Base-by-base conservation (phyloP, 495 filamentous ascomycete genomes). In the Pseudoneurospora amorphoporcata region DNA sequence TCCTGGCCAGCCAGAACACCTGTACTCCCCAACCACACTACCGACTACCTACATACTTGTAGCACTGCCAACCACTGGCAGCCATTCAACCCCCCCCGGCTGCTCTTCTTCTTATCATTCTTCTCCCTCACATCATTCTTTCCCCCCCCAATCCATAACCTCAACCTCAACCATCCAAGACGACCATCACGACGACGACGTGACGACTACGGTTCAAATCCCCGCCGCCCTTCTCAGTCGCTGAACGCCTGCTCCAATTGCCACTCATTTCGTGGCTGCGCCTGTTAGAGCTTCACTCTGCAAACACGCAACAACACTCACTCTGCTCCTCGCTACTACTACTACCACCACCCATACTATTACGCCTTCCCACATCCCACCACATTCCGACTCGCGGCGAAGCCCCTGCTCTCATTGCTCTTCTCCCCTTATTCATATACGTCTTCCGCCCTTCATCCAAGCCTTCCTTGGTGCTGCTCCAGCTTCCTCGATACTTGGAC, bases 401-500 rank as follows among this genome's bases (percentile, higher is more conserved):
- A 61, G 53, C 53, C 19, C 10, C 29, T 12, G 53, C 53, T 61
- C 12, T 61, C 29, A 61, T 65, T 65, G 45, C 53, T 42, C 40
- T 45, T 58, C 69, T 42, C 70, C 39, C 40, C 29, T 61, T 32
- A 47, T 53, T 37, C 69, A 61, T 17, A 61, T 23, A 12, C 45
- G 7, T 73, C 43, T 68, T 61, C 70, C 71, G 40, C 61, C 58
- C 73, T 45, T 72, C 73, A 75, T 72, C 68, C 58, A 40, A 69
- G 19, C 68, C 23, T 74, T 70, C 39, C 69, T 40, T 10, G 29
- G 32, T 68, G 41, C 45, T 72, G 32, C 61, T 29, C 29, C 45
- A 68, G 74, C 47, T 42, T 73, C 72, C 71, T 72, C 29, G 29
- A 35, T 29, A 61, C 29, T 17, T 70, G 71, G 72, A 75, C 68